These are phyloP conservation scores for Ramaria sp. DNA, from an alignment of 768 basidiomycete genomes.

Conservation along the genomic window DNA sequence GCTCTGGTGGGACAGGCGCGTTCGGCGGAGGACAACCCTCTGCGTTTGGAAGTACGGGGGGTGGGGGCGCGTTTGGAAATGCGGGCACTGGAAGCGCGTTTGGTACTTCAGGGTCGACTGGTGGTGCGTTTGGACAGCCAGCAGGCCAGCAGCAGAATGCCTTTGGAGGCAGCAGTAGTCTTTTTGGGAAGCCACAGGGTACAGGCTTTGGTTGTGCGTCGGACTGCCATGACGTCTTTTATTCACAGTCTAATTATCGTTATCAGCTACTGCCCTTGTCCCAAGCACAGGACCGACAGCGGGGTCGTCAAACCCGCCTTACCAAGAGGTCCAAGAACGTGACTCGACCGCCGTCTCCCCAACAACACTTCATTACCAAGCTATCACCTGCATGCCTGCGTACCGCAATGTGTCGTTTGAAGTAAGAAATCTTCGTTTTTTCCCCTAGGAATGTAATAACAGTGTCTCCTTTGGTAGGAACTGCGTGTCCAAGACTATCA, in stretches of 20 bases:
- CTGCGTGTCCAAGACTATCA: constrained; percentile 65
- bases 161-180: constrained; percentile 34
- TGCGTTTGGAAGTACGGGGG: constrained; percentile 15
- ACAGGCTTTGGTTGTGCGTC: constrained; percentile 15
- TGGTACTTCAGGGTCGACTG: constrained; percentile 20
- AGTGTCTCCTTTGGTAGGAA: constrained; percentile 37
- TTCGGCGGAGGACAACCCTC: constrained; percentile 26
- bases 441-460: constrained; percentile 14
- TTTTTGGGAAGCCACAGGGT: constrained; percentile 47
- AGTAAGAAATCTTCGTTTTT: constrained; percentile 28
- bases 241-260: constrained; percentile 6
- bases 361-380: constrained; percentile 61
- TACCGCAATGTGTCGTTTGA: constrained; percentile 74
- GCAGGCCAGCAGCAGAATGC: constrained; percentile 19
- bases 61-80: background rate
- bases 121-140: constrained; percentile 20
- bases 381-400: constrained; percentile 68
- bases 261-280: constrained; percentile 21
- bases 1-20: constrained; percentile 40
- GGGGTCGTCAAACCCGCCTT: constrained; percentile 60
- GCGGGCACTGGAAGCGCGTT: constrained; percentile 11
- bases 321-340: constrained; percentile 50
- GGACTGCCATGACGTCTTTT: constrained; percentile 2
- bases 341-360: constrained; percentile 33
- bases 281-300: constrained; percentile 38